Conservation (phyloP, 1,284 basidiomycete species). For the Mycosarcoma mackinlayi region DNA sequence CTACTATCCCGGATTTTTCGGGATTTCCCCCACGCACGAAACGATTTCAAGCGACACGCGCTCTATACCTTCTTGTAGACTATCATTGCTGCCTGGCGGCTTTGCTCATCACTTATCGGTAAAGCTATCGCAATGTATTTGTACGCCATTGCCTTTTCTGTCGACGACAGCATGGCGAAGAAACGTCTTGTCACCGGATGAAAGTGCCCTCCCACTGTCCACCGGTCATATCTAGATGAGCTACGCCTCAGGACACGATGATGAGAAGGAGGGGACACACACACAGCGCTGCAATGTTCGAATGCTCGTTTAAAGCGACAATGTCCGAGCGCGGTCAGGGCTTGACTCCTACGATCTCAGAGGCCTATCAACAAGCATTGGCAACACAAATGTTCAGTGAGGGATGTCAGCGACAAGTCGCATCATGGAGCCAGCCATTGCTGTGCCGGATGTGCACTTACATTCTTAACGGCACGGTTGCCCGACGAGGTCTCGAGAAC, state of each 20-base stretch:
- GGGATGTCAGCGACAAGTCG: no score
- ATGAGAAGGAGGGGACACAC: no score
- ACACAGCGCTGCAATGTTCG: no score
- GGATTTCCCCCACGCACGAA: slow-evolving; percentile 61
- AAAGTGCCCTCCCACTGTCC: no score
- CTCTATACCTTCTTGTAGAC: slow-evolving; percentile 44
- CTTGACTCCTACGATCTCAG: slow-evolving; percentile 53
- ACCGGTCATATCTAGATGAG: no score
- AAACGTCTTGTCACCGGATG: neutral
- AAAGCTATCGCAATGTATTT: neutral
- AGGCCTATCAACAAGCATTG: slow-evolving; percentile 20
- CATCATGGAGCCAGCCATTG: no score
- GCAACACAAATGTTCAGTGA: neutral
- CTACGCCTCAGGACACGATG: no score
- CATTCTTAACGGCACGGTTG: slow-evolving; percentile 55
- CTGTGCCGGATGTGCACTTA: slow-evolving; percentile 17
- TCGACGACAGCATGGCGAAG: neutral
- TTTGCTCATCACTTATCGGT: neutral
- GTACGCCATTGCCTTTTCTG: neutral
- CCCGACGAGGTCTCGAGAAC: slow-evolving; percentile 45
- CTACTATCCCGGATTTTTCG: slow-evolving; percentile 79
- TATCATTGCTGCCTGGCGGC: neutral
- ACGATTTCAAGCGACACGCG: slow-evolving; percentile 63
- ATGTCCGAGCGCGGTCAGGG: slow-evolving; percentile 19
- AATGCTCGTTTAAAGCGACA: no score